Base-by-base conservation (phyloP, 441 rosid genomes). In the Mallotus japonicus region DNA sequence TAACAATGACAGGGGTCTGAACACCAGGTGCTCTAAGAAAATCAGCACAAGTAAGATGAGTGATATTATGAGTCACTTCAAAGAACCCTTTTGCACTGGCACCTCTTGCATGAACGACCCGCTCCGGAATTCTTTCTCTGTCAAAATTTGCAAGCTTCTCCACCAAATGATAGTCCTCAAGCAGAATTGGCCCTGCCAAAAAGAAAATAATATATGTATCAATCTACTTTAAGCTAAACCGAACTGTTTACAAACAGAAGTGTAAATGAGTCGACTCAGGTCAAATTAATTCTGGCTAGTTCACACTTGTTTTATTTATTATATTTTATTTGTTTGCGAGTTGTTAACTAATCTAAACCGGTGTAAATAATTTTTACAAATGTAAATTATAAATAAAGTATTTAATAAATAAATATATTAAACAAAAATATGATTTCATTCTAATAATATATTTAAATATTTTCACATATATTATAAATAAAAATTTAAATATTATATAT, bases 91-190 rank as follows among this genome's bases (percentile, higher is more conserved):
- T 87, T 7, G 91, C 91, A 69, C 97, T 95, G 22, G 95, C 97
- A 62, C 99, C 97, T 85, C 99, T 89, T 15, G 99, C 99, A 77
- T 95, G 97, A 76, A 95, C 99, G 32, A 95, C 99, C 59, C 99
- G 90, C 82, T 95, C 99, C 22, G 99, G 99, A 68, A 95, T 95
- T 42, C 97, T 75, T 80, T 95, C 97, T 76, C 98, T 87, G 72
- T 91, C 96, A 77, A 95, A 92, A 77, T 95, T 91, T 76, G 99
- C 98, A 53, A 95, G 76, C 83, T 95, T 95, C 76, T 95, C 99
- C 69, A 92, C 77, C 76, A 95, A 76, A 79, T 95, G 99, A 72
- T 95, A 95, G 77, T 95, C 99, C 90, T 95, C 99, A 0, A 92
- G 89, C 78, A 94, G 93, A 68, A 92, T 80, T 0, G 98, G 98